Base-by-base conservation (phyloP, 2,329 filamentous ascomycete species). In the Trichophyton rubrum region DNA sequence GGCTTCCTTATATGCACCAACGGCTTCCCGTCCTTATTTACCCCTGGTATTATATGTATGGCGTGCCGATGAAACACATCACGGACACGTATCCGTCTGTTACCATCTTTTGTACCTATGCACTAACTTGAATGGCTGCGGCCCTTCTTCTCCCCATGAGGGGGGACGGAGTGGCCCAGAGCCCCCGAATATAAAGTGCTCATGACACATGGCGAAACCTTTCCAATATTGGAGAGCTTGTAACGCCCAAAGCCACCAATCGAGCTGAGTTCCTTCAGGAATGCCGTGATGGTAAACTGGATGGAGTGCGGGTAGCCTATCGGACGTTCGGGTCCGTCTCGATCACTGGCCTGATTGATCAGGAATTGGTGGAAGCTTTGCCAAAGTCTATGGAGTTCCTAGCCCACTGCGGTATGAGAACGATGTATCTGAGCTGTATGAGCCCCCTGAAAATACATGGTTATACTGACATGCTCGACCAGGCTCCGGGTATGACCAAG, bases 401-500 rank as follows among this genome's bases (percentile, higher is more conserved):
- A 24, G 69, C 72, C 6, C 71, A 75, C 59, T 74, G 73, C 61
- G 73, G 74, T 75, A 71, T 59, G 67, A 35, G n/a, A 47, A 35
- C 6, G 30, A 57, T n/a, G 8, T 11, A 17, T 27, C 13, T 47
- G 9, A n/a, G n/a, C 45, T 27, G 30, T 17, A 17, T n/a, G 3
- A 30, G 9, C 47, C 49, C 59, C 22, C n/a, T 60, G 13, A 35
- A 24, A 55, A 59, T 33, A 22, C 15, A 33, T 17, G 51, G 11
- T 27, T 33, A 17, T 20, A 27, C 49, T 55, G 30, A 55, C 49
- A 35, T 3, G 3, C 27, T 55, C n/a, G 8, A 35, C 24, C 47
- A 61, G 85, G 88, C 63, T 88, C 90, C 60, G 90, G 90, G 41
- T 95, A 95, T 74, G 90, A 95, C 72, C 86, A 90, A 71, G 79